Percentiles rank a stretch among this genome's conserved stretches.
These are phyloP conservation scores for Fragilaria crotonensis DNA, from an alignment of 108 stramenopile genomes.

Conservation along the genomic window DNA sequence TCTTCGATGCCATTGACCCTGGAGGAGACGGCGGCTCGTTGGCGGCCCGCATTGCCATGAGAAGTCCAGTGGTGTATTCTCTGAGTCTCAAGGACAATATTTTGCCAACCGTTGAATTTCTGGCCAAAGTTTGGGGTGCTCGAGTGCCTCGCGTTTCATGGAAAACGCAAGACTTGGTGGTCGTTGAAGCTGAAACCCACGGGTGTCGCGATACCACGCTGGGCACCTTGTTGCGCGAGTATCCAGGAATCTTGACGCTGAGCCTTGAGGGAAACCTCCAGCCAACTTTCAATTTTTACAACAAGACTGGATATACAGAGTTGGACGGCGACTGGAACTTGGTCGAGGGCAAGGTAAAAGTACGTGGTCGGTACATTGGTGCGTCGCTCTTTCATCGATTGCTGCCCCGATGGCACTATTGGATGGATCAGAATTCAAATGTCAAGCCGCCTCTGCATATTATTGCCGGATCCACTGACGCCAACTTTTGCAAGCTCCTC, in stretches of 20 bases:
- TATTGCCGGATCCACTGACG: conserved; percentile 53
- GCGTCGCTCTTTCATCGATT: conserved; percentile 74
- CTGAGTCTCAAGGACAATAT: conserved; percentile 62
- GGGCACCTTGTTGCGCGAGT: conserved; percentile 37
- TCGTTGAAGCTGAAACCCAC: neutral
- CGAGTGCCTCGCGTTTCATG: neutral
- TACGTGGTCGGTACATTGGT: conserved; percentile 70
- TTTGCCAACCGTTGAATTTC: conserved; percentile 49
- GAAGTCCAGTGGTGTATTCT: conserved; percentile 53
- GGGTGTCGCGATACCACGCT: neutral
- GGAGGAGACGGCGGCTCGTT: conserved; percentile 7
- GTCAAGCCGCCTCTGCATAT: conserved; percentile 53
- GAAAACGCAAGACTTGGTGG: neutral
- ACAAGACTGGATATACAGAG: conserved; percentile 65
- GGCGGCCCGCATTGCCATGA: conserved; percentile 33
- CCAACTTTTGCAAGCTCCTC: conserved; percentile 51
- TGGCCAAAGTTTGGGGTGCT: conserved; percentile 50
- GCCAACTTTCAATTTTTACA: conserved; percentile 70
- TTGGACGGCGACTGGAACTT: conserved; percentile 42
- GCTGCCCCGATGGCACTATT: conserved; percentile 76
- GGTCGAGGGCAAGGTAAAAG: conserved; percentile 2
- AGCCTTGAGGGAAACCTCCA: conserved; percentile 66
- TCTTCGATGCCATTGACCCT: conserved; percentile 53
- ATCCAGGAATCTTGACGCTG: conserved; percentile 65
- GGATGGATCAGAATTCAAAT: conserved; percentile 8